Conservation (phyloP, 495 filamentous ascomycete genomes). For the Penicillium diatomitis region DNA sequence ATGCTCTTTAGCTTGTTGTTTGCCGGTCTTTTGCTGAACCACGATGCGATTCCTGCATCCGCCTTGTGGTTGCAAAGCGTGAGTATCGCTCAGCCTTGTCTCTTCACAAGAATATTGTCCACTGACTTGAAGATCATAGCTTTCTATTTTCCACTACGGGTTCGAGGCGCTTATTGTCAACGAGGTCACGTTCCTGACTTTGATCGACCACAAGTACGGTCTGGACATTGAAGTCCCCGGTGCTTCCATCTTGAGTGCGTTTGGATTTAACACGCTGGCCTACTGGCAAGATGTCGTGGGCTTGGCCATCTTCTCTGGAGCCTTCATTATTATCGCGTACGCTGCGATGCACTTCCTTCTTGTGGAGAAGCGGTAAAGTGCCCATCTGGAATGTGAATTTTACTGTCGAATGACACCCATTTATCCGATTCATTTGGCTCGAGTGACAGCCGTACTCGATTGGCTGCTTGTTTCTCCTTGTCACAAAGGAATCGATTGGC, state of each 20-base stretch:
- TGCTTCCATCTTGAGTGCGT: conserved; percentile 84
- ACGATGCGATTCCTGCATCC: conserved; percentile 76
- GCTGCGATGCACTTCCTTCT: conserved; percentile 86
- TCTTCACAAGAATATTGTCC: neutral
- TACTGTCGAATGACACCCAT: too few species aligned
- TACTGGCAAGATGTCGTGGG: conserved; percentile 81
- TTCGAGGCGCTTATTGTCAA: conserved; percentile 97
- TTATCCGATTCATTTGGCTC: too few species aligned
- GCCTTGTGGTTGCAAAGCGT: conserved; percentile 82
- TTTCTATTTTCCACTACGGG: conserved; percentile 99
- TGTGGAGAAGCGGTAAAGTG: conserved; percentile 71
- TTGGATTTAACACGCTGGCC: conserved; percentile 78
- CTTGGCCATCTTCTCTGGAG: conserved; percentile 69
- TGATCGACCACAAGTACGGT: conserved; percentile 89
- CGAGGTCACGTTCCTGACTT: conserved; percentile 82
- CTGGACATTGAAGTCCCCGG: conserved; percentile 95
- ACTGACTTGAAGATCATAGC: conserved; percentile 25
- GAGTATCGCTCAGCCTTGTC: conserved; percentile 18
- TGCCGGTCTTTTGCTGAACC: conserved; percentile 86
- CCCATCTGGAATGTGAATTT: neutral
- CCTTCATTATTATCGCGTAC: conserved; percentile 85
- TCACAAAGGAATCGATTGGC: too few species aligned
- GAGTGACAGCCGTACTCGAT: too few species aligned
- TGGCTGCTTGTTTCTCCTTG: too few species aligned
- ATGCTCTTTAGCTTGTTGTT: conserved; percentile 98